Percentiles rank a stretch among this genome's conserved stretches.
These are phyloP conservation scores for Colletotrichum neosansevieriae DNA, from an alignment of 2,329 filamentous ascomycete genomes.

Conservation along the genomic window DNA sequence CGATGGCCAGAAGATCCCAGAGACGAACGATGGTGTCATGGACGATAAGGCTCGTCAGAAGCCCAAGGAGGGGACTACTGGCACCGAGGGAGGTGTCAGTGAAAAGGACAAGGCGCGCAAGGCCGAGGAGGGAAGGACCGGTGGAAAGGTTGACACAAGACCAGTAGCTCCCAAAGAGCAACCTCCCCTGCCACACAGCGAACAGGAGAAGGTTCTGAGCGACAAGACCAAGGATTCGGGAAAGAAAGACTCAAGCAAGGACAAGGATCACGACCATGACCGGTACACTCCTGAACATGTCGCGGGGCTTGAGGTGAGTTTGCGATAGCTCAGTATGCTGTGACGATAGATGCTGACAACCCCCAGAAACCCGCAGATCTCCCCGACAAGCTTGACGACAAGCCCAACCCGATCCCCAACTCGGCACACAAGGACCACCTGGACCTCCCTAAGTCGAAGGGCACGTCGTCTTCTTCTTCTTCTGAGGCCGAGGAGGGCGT, in stretches of 20 bases:
- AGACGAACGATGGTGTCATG: constrained; percentile 87
- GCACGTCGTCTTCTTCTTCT: constrained; percentile 45
- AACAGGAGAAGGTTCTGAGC: constrained; percentile 74
- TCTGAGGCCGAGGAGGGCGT: constrained; percentile 65
- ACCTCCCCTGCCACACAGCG: constrained; percentile 83
- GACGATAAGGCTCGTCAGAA: constrained; percentile 82
- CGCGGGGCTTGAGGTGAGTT: constrained; percentile 69
- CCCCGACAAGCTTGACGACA: constrained; percentile 81
- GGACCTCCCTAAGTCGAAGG: constrained; percentile 57
- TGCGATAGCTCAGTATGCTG: neutral
- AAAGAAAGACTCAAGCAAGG: constrained; percentile 55
- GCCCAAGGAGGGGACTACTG: constrained; percentile 87
- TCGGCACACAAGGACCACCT: constrained; percentile 75
- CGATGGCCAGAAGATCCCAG: constrained; percentile 71
- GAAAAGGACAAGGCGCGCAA: constrained; percentile 85
- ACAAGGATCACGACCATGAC: constrained; percentile 57
- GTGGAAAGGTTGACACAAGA: constrained; percentile 76
- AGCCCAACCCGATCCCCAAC: constrained; percentile 76
- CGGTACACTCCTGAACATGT: constrained; percentile 54
- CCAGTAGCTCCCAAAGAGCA: constrained; percentile 89
- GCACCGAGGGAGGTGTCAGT: constrained; percentile 89
- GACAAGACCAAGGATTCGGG: constrained; percentile 49
- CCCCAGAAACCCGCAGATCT: constrained; percentile 83
- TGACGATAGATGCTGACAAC: constrained; percentile 11
- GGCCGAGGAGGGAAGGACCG: constrained; percentile 73